phyloP scores from a whole-genome alignment of 2,329 filamentous ascomycete species.

The Paecilomyces formosus region DNA sequence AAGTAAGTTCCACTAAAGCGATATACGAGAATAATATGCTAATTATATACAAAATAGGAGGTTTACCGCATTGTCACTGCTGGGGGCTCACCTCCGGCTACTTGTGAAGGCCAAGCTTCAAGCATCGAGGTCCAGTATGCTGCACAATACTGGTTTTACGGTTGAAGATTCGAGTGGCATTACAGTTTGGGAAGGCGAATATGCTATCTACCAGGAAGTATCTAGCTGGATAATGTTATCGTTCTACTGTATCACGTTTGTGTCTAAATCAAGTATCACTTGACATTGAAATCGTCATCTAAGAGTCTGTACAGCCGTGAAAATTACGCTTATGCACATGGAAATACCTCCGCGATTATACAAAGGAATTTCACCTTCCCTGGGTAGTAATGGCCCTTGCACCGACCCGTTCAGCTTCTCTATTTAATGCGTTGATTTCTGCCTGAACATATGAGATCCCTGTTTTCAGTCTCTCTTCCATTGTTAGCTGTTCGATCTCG shows the following conservation, averaged over 20 bases:
- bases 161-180: constrained; percentile 9
- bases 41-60: constrained; percentile 19
- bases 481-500: constrained; percentile 47
- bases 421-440: constrained; percentile 44
- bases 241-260: no score
- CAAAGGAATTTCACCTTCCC: not conserved
- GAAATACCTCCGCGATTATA: not conserved
- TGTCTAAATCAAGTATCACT: no score
- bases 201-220: no score
- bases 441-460: constrained; percentile 45
- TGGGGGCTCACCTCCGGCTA: constrained; percentile 25
- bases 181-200: no score
- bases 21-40: constrained; percentile 7
- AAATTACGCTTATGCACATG: no score
- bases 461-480: constrained; percentile 31
- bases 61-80: constrained; percentile 35
- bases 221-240: no score
- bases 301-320: no score
- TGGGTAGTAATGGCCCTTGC: constrained; percentile 6
- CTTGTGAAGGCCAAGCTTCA: constrained; percentile 22
- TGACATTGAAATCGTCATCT: no score
- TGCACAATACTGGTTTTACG: constrained; percentile 39
- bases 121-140: constrained; percentile 31
- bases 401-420: constrained; percentile 41
- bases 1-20: constrained; percentile 16